Evolutionary conservation across 2,329 filamentous ascomycete species (phyloP).

Genomic region (Endoconidiophora polonica): DNA sequence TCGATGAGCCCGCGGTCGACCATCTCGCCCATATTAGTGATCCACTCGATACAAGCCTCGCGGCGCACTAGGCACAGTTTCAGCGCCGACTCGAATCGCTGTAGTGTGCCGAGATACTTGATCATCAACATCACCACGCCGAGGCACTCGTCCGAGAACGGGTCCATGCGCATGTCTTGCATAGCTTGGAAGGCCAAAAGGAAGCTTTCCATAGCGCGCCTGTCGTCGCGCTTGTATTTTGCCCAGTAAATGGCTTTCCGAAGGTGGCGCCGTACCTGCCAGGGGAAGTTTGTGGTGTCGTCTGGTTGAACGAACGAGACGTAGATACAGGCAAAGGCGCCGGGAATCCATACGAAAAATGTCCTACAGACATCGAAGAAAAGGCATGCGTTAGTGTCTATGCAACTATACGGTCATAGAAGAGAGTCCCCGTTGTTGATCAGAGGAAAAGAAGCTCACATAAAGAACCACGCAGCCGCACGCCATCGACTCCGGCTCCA

Average conservation of each 20-base stretch:
- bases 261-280: conserved; percentile 7
- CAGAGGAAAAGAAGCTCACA: conserved; percentile 2
- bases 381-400: neutral
- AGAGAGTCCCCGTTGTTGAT: neutral
- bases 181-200: conserved; percentile 9
- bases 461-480: conserved; percentile 6
- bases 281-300: conserved; percentile 7
- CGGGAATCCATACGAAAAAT: conserved; percentile 2
- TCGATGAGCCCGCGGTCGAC: conserved; percentile 30
- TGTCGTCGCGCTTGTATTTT: conserved; percentile 12
- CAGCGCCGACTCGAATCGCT: conserved; percentile 52
- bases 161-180: conserved; percentile 40
- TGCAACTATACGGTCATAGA: no score
- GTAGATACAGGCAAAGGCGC: conserved; percentile 3
- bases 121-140: conserved; percentile 76
- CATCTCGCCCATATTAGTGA: conserved; percentile 35
- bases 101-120: conserved; percentile 60
- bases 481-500: neutral
- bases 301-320: conserved; percentile 9
- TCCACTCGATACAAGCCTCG: conserved; percentile 48
- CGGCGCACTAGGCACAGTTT: conserved; percentile 65
- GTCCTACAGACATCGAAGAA: neutral
- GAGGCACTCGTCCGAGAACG: conserved; percentile 78
- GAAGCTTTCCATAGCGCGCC: conserved; percentile 11
- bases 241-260: conserved; percentile 13